These are phyloP conservation scores for Alternaria triticimaculans DNA, from an alignment of 2,329 filamentous ascomycete genomes.

Conservation along the genomic window DNA sequence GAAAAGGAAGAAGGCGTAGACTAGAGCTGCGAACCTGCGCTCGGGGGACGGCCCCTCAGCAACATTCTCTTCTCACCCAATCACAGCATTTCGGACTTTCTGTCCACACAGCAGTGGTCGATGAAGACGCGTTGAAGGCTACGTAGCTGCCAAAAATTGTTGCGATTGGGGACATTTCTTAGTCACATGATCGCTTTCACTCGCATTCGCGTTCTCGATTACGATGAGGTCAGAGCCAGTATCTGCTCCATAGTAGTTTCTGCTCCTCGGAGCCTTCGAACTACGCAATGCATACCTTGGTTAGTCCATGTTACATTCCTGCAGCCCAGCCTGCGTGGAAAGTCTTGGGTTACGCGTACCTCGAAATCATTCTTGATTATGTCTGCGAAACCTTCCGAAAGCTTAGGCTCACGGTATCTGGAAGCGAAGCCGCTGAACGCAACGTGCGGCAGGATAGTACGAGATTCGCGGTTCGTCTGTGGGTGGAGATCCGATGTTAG, in stretches of 20 bases:
- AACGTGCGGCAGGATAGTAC: conserved; percentile 74
- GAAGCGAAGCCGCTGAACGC: conserved; percentile 80
- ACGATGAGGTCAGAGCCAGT: conserved; percentile 67
- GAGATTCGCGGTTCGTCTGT: conserved; percentile 81
- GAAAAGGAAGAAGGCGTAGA: conserved; percentile 7
- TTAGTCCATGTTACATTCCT: conserved; percentile 26
- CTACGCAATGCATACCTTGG: conserved; percentile 27
- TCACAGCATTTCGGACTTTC: conserved; percentile 7
- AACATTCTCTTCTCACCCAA: conserved; percentile 5
- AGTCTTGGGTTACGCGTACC: conserved; percentile 49
- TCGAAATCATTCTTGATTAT: conserved; percentile 77
- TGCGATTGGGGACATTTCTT: background rate
- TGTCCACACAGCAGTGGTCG: background rate
- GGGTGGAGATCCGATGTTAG: conserved; percentile 21
- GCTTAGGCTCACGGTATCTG: conserved; percentile 73
- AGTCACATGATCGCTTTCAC: background rate
- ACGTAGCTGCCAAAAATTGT: conserved; percentile 17
- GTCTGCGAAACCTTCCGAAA: conserved; percentile 83
- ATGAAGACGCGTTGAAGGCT: conserved; percentile 7
- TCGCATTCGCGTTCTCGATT: conserved; percentile 1
- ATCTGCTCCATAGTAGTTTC: conserved; percentile 74
- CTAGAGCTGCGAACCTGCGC: conserved; percentile 30
- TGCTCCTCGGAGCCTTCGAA: conserved; percentile 75
- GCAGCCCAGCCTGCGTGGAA: background rate
- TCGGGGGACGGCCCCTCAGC: conserved; percentile 16